phyloP scores from a whole-genome alignment of 2,329 filamentous ascomycete genomes.

The Xylariaceae sp. region DNA sequence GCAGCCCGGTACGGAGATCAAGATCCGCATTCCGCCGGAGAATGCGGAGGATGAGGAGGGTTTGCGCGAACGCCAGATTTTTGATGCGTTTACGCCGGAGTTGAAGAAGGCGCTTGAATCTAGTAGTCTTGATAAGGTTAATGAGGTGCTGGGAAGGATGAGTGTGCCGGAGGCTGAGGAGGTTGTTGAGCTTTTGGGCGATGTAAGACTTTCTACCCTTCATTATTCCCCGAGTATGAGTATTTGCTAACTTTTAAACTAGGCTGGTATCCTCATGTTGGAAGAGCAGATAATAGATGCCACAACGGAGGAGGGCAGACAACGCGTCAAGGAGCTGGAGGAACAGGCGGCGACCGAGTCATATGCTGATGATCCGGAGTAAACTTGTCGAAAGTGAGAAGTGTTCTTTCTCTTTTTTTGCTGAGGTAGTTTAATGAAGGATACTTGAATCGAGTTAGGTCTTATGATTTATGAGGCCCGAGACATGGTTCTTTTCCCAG shows the following conservation, averaged over 20 bases:
- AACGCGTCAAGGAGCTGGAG: conserved; percentile 71
- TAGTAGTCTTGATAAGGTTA: conserved; percentile 85
- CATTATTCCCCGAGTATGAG: neutral
- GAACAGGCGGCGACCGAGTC: conserved; percentile 42
- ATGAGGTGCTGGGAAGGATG: conserved; percentile 84
- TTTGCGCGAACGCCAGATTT: conserved; percentile 65
- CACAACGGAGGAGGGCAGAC: conserved; percentile 79
- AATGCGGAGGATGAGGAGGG: conserved; percentile 61
- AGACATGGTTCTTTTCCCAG: too few relatives aligned
- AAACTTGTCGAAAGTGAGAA: conserved; percentile 7
- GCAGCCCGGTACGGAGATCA: conserved; percentile 85
- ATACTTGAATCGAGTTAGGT: neutral
- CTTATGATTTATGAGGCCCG: neutral
- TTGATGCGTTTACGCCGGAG: conserved; percentile 75
- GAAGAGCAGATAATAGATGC: conserved; percentile 94
- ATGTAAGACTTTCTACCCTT: conserved; percentile 44
- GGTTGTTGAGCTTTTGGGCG: conserved; percentile 70
- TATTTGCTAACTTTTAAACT: conserved; percentile 24
- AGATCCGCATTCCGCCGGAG: conserved; percentile 72
- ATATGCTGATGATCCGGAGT: conserved; percentile 40
- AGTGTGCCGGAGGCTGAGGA: conserved; percentile 82
- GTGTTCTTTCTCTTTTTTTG: too few relatives aligned
- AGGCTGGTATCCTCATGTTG: conserved; percentile 81
- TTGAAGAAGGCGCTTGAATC: conserved; percentile 77
- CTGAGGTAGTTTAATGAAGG: too few relatives aligned